Evolutionary conservation across 257 asterid species (phyloP).

Genomic region (Solanum rostratum): DNA sequence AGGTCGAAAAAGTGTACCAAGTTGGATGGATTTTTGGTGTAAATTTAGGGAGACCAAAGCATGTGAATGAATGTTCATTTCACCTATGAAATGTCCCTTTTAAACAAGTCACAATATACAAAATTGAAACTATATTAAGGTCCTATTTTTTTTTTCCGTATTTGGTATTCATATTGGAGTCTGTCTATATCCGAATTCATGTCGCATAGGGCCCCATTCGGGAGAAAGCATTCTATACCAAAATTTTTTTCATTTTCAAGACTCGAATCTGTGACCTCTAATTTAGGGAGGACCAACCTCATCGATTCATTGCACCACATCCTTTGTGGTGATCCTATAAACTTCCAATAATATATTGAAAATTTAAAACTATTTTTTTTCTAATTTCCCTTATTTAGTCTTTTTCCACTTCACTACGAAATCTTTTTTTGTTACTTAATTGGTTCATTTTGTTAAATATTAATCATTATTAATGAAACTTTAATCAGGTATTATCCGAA

Average conservation of each 20-base stretch:
- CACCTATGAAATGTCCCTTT: constrained; percentile 34
- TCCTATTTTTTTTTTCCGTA: neutral
- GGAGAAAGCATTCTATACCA: too few relatives aligned
- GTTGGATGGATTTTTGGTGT: neutral
- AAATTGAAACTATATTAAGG: neutral
- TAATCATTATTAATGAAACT: neutral
- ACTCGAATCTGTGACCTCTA: too few relatives aligned
- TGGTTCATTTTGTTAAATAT: neutral
- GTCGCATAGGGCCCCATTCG: too few relatives aligned
- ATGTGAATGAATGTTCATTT: constrained; percentile 32
- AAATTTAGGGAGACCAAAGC: constrained; percentile 33
- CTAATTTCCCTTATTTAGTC: neutral
- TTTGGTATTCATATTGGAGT: too few relatives aligned
- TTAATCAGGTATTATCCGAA: neutral
- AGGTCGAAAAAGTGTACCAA: neutral
- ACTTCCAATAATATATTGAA: neutral
- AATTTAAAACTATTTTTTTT: neutral
- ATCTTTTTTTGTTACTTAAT: neutral
- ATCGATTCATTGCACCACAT: too few relatives aligned
- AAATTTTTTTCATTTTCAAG: too few relatives aligned
- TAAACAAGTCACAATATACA: neutral
- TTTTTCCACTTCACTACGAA: neutral
- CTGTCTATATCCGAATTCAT: too few relatives aligned
- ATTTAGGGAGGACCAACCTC: too few relatives aligned
- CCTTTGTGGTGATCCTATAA: neutral